Conservation (phyloP, 1,139 yeast species). For the Arxiozyma bovina region DNA sequence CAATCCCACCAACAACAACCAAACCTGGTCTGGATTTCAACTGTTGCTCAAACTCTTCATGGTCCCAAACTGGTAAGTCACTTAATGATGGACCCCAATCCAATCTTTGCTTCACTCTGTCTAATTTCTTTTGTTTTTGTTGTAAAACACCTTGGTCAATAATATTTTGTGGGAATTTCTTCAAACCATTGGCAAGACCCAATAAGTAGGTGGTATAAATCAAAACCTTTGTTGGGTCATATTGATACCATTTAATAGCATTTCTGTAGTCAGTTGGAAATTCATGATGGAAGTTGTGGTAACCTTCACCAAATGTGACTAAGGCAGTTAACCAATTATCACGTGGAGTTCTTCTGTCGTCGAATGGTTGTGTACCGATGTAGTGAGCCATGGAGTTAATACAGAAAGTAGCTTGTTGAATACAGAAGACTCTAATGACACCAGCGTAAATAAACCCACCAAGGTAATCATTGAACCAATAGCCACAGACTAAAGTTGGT, state of each 20-base stretch:
- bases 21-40: slow-evolving; percentile 50
- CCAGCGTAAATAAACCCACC: slow-evolving; percentile 95
- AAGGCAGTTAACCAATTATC: slow-evolving; percentile 91
- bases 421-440: slow-evolving; percentile 66
- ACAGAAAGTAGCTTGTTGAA: slow-evolving; percentile 97
- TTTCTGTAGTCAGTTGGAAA: slow-evolving; percentile 98
- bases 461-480: slow-evolving; percentile 77
- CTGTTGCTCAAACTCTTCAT: slow-evolving; percentile 65
- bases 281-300: slow-evolving; percentile 98
- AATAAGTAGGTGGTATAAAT: slow-evolving; percentile 65
- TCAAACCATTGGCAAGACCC: slow-evolving; percentile 85
- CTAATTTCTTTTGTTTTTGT: slow-evolving; percentile 93
- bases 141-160: slow-evolving; percentile 93
- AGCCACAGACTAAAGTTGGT: slow-evolving; percentile 72
- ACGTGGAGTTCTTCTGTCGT: slow-evolving; percentile 94
- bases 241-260: slow-evolving; percentile 97
- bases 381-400: slow-evolving; percentile 97
- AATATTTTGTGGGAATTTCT: slow-evolving; percentile 89
- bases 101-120: slow-evolving; percentile 63
- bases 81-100: slow-evolving; percentile 90
- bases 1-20: slow-evolving; percentile 85
- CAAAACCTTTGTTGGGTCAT: slow-evolving; percentile 85
- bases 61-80: slow-evolving; percentile 86
- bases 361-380: slow-evolving; percentile 97
- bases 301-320: slow-evolving; percentile 96